phyloP scores from a whole-genome alignment of 2,329 filamentous ascomycete genomes.

The Pyrenochaeta sp. region DNA sequence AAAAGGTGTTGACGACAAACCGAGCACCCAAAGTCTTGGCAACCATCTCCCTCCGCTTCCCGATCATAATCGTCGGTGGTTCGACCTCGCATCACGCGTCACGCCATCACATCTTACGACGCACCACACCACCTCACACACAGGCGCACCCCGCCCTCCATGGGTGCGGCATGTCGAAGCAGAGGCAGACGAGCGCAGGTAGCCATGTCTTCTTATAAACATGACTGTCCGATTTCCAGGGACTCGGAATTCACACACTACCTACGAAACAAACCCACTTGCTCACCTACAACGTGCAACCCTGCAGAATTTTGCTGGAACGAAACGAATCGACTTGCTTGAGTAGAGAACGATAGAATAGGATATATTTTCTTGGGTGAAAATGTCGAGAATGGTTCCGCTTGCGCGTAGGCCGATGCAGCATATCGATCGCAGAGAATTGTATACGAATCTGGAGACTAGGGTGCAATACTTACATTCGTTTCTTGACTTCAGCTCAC shows the following conservation, averaged over 20 bases:
- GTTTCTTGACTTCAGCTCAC: conserved; percentile 76
- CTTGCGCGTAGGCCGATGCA: conserved; percentile 49
- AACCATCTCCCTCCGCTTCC: too few species aligned
- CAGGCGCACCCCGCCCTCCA: conserved; percentile 2
- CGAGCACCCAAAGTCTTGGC: too few species aligned
- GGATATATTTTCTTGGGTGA: too few species aligned
- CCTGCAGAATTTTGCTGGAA: not conserved
- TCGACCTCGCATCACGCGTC: conserved; percentile 19
- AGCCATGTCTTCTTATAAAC: conserved; percentile 12
- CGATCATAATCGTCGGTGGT: too few species aligned
- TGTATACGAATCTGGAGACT: conserved; percentile 74
- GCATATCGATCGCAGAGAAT: conserved; percentile 73
- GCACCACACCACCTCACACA: conserved; percentile 20
- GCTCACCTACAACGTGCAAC: too few species aligned
- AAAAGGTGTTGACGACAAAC: too few species aligned
- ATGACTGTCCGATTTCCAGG: too few species aligned
- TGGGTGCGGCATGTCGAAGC: conserved; percentile 3
- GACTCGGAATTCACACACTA: too few species aligned
- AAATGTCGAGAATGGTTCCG: conserved; percentile 28
- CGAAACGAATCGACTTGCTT: too few species aligned
- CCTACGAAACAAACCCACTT: too few species aligned
- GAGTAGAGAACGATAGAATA: too few species aligned
- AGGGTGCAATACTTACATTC: conserved; percentile 76
- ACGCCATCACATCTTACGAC: conserved; percentile 33
- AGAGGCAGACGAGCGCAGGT: too few species aligned